Conservation (phyloP, 805 yeast genomes). For the Candida jianshihensis region DNA sequence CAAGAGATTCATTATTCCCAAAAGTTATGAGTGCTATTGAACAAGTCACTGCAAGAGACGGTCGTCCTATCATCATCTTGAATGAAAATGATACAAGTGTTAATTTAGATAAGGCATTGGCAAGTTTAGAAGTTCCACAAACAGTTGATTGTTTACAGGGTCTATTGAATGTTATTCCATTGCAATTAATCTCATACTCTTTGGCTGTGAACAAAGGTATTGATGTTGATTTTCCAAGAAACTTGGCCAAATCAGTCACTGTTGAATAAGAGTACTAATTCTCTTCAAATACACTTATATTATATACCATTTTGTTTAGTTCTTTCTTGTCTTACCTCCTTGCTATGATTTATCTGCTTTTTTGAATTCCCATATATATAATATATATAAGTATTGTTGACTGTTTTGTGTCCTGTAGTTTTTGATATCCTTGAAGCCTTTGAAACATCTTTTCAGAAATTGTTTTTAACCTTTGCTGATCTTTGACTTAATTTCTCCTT, state of each 20-base stretch:
- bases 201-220: constrained; percentile 90
- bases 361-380: too few relatives aligned
- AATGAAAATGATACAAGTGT: constrained; percentile 71
- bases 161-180: constrained; percentile 83
- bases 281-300: too few relatives aligned
- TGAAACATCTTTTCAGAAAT: too few relatives aligned
- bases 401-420: too few relatives aligned
- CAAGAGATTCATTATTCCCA: constrained; percentile 93
- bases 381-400: too few relatives aligned
- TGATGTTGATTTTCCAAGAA: constrained; percentile 98
- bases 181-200: constrained; percentile 96
- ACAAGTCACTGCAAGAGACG: constrained; percentile 96
- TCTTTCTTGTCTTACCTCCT: neutral
- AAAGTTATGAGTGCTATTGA: constrained; percentile 92
- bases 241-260: constrained; percentile 96
- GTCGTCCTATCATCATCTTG: constrained; percentile 90
- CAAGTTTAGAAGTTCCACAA: constrained; percentile 82
- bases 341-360: neutral
- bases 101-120: constrained; percentile 48
- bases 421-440: too few relatives aligned
- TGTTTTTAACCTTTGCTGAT: too few relatives aligned
- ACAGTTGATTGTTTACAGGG: constrained; percentile 99
- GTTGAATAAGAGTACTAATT: constrained; percentile 54
- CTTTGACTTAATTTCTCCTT: too few relatives aligned
- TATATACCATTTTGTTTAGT: too few relatives aligned